These are phyloP conservation scores for Kodamaea kaohsiungensis DNA, from an alignment of 805 yeast species.

Conservation along the genomic window DNA sequence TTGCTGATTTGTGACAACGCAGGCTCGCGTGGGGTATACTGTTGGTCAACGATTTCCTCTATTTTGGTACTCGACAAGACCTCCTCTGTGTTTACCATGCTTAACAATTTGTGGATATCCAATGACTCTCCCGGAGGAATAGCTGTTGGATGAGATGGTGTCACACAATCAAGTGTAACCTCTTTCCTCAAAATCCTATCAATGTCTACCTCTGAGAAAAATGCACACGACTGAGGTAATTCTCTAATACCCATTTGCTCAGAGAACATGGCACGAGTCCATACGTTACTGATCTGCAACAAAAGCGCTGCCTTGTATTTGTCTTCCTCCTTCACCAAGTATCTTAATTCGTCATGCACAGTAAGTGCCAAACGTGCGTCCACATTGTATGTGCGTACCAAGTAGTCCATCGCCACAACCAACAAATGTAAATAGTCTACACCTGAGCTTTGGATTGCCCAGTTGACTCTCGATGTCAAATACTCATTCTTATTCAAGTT, in stretches of 20 bases:
- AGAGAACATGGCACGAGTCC: constrained; percentile 96
- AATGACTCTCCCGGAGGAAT: constrained; percentile 80
- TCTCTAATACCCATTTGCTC: constrained; percentile 88
- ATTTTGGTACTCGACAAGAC: neutral
- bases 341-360: constrained; percentile 94
- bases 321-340: constrained; percentile 71
- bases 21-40: constrained; percentile 15
- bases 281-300: constrained; percentile 83
- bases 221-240: constrained; percentile 93
- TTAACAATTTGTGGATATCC: constrained; percentile 56
- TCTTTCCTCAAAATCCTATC: constrained; percentile 89
- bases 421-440: constrained; percentile 91
- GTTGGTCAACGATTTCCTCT: constrained; percentile 6
- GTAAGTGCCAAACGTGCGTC: constrained; percentile 81
- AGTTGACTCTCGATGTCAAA: constrained; percentile 88
- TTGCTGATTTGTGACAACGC: constrained; percentile 17
- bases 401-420: constrained; percentile 83
- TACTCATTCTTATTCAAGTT: constrained; percentile 67
- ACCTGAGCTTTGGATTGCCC: constrained; percentile 98
- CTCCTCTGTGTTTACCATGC: constrained; percentile 25
- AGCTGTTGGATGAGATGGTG: constrained; percentile 72
- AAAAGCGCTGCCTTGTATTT: constrained; percentile 77
- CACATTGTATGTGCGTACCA: constrained; percentile 61
- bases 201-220: constrained; percentile 90
- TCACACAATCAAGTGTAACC: constrained; percentile 86